Conservation (phyloP, 148 eudicot genomes). For the Rhododendron mucronatum region DNA sequence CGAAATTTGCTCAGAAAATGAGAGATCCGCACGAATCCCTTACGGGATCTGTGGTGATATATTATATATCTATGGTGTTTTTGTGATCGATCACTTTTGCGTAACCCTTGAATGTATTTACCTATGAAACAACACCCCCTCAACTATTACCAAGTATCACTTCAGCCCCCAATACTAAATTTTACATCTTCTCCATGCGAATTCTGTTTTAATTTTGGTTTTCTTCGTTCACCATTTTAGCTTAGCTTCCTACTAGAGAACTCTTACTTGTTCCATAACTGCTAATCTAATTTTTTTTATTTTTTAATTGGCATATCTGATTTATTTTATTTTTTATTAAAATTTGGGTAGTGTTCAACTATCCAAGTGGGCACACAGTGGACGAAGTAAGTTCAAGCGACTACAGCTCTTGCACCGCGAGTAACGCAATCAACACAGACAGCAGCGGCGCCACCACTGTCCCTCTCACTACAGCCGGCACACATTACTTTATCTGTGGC, state of each 20-base stretch:
- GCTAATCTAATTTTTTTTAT: background rate
- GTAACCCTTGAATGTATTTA: too few species aligned
- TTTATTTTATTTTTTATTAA: background rate
- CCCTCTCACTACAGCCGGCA: slow-evolving; percentile 61
- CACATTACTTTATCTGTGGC: slow-evolving; percentile 74
- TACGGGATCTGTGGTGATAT: too few species aligned
- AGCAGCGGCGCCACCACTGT: slow-evolving; percentile 59
- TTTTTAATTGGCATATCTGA: background rate
- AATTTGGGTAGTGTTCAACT: slow-evolving; percentile 52
- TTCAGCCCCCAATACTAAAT: too few species aligned
- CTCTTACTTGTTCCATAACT: background rate
- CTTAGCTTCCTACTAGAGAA: background rate
- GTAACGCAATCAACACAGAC: slow-evolving; percentile 59
- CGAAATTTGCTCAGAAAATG: too few species aligned
- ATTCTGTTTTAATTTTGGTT: too few species aligned
- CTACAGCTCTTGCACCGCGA: slow-evolving; percentile 52
- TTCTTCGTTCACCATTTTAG: too few species aligned
- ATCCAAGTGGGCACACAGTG: slow-evolving; percentile 66
- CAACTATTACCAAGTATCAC: too few species aligned
- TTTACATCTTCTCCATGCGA: too few species aligned
- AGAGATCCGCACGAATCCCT: too few species aligned
- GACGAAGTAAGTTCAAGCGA: slow-evolving; percentile 65
- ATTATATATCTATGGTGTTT: too few species aligned
- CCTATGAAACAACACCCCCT: too few species aligned
- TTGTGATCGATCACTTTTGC: too few species aligned